Percentiles rank a stretch among this genome's conserved stretches.
Conservation (phyloP, 2,329 filamentous ascomycete genomes). For the Metarhizium sp. region DNA sequence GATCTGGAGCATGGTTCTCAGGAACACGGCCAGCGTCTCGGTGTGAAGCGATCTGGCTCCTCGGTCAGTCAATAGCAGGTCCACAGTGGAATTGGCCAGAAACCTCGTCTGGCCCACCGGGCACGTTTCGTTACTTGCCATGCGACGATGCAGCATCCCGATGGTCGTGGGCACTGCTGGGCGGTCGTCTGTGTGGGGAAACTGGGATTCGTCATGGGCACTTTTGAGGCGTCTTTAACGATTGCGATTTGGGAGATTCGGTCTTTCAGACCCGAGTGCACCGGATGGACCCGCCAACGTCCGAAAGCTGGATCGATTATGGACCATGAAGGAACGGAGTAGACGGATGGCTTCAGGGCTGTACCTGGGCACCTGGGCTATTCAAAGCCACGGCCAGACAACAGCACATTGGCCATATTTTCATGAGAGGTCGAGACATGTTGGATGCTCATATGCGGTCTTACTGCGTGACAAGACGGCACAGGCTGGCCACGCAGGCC, state of each 20-base stretch:
- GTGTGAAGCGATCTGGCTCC: background rate
- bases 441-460: too few relatives aligned
- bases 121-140: background rate
- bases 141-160: background rate
- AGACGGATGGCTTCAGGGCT: too few relatives aligned
- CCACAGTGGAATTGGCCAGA: too few relatives aligned
- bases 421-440: background rate
- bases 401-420: background rate
- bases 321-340: too few relatives aligned
- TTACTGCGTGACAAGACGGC: background rate
- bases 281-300: background rate
- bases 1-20: background rate
- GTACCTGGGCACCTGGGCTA: too few relatives aligned
- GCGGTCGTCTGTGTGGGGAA: too few relatives aligned
- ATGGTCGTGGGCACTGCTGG: background rate
- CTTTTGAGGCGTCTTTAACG: too few relatives aligned
- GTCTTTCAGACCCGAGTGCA: conserved; percentile 2
- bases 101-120: too few relatives aligned
- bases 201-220: too few relatives aligned
- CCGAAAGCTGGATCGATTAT: too few relatives aligned
- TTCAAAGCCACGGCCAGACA: background rate
- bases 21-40: background rate
- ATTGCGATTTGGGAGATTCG: background rate
- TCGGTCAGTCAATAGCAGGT: background rate
- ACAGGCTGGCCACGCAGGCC: background rate